Conservation (phyloP, 2,329 filamentous ascomycete species). For the Neofusicoccum laricinum region DNA sequence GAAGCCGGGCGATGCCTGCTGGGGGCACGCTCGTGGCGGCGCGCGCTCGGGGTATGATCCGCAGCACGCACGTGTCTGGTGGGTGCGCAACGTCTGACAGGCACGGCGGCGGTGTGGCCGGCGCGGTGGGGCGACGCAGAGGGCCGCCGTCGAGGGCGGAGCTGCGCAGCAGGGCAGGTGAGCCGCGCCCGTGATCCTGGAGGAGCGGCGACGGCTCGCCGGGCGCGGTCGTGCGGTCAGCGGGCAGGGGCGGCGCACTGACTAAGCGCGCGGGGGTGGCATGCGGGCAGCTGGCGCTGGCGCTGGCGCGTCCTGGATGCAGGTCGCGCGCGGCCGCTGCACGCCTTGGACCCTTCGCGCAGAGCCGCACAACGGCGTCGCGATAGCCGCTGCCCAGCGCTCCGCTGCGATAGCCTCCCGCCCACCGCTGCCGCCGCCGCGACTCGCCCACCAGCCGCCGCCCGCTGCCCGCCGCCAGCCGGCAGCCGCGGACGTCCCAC, state of each 20-base stretch:
- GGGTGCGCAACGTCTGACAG: conserved; percentile 10
- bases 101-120: conserved; percentile 10
- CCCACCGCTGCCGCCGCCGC: not conserved
- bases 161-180: not conserved
- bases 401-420: not conserved
- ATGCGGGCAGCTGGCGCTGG: no score
- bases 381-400: not conserved
- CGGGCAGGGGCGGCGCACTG: not conserved
- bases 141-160: not conserved
- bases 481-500: no score
- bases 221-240: not conserved
- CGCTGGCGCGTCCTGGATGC: not conserved
- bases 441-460: not conserved
- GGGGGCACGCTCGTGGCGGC: conserved; percentile 7
- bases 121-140: conserved; percentile 7
- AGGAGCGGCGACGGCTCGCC: not conserved
- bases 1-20: conserved; percentile 16
- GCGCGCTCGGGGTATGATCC: conserved; percentile 16
- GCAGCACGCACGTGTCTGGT: conserved; percentile 14
- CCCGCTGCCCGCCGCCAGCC: no score
- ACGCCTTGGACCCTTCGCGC: conserved; percentile 14
- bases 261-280: not conserved
- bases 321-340: not conserved
- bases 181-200: conserved; percentile 10
- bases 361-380: conserved; percentile 7